Evolutionary conservation across 208 protist genomes (phyloP).

Genomic region (Wallacemonas rigidus): DNA sequence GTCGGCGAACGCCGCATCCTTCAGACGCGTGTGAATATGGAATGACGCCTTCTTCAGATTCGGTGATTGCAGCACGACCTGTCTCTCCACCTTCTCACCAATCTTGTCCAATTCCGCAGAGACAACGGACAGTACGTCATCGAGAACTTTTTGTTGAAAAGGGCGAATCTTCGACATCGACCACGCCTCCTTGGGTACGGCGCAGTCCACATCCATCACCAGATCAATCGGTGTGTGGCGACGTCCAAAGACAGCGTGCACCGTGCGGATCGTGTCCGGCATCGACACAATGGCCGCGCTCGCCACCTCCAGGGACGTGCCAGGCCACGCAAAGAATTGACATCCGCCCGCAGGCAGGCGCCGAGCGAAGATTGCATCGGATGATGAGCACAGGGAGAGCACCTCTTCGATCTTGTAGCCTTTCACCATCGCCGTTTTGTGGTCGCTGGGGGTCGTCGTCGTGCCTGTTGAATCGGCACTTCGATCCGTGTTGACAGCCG

Average conservation of each 20-base stretch:
- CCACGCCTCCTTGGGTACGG: slow-evolving; percentile 85
- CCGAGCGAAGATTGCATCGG: slow-evolving; percentile 81
- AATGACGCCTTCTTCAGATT: slow-evolving; percentile 91
- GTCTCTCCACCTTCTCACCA: slow-evolving; percentile 72
- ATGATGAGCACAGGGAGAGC: slow-evolving; percentile 43
- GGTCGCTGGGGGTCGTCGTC: not conserved
- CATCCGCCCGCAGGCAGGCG: slow-evolving; percentile 77
- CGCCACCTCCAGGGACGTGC: slow-evolving; percentile 65
- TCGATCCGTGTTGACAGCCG: not conserved
- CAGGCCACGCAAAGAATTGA: slow-evolving; percentile 91
- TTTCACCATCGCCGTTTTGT: slow-evolving; percentile 85
- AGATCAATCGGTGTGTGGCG: slow-evolving; percentile 72
- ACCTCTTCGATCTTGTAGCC: slow-evolving; percentile 82
- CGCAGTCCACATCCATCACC: slow-evolving; percentile 85
- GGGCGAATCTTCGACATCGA: slow-evolving; percentile 69
- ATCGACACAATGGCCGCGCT: slow-evolving; percentile 77
- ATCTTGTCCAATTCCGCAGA: slow-evolving; percentile 71
- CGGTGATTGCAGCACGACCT: slow-evolving; percentile 87
- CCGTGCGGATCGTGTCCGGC: slow-evolving; percentile 86
- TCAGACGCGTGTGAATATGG: slow-evolving; percentile 84
- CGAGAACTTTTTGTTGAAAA: slow-evolving; percentile 78
- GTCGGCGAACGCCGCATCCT: slow-evolving; percentile 85
- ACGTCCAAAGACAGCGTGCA: slow-evolving; percentile 85
- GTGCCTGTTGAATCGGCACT: slow-evolving; percentile 1
- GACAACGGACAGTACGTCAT: slow-evolving; percentile 60